Conservation (phyloP, 805 yeast genomes). For the Cyberlindnera subsufficiens region DNA sequence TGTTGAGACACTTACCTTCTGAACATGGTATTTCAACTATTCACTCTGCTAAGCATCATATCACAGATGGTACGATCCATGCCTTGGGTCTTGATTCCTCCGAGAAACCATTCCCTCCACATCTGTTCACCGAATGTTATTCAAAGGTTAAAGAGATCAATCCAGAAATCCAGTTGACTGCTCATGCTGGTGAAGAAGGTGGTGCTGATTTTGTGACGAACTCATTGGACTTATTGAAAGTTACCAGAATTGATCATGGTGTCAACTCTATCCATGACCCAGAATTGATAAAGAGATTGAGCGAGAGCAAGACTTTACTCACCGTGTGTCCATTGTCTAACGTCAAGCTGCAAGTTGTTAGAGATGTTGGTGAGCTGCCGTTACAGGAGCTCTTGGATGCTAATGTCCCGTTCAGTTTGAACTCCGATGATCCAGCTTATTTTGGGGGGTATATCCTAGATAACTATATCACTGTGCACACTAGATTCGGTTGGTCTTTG, state of each 20-base stretch:
- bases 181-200: slow-evolving; percentile 91
- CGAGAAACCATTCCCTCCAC: slow-evolving; percentile 75
- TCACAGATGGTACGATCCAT: slow-evolving; percentile 52
- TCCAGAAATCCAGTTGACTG: slow-evolving; percentile 60
- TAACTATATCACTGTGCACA: slow-evolving; percentile 63
- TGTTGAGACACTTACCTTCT: slow-evolving; percentile 70
- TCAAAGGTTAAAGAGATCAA: slow-evolving; percentile 37
- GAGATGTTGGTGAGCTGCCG: slow-evolving; percentile 63
- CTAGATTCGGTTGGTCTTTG: slow-evolving; percentile 54
- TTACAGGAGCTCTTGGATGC: slow-evolving; percentile 52
- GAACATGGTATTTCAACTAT: slow-evolving; percentile 53
- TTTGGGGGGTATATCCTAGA: slow-evolving; percentile 83
- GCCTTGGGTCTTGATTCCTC: slow-evolving; percentile 83
- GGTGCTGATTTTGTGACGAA: slow-evolving; percentile 60
- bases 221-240: slow-evolving; percentile 54
- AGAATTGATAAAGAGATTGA: slow-evolving; percentile 50
- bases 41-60: slow-evolving; percentile 44
- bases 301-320: slow-evolving; percentile 49
- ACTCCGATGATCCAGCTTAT: slow-evolving; percentile 78
- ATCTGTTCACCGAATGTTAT: slow-evolving; percentile 61
- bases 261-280: slow-evolving; percentile 55
- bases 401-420: slow-evolving; percentile 66
- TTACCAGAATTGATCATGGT: slow-evolving; percentile 77
- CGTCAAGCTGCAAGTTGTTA: slow-evolving; percentile 67
- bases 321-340: slow-evolving; percentile 78